Evolutionary conservation across 192 early-diverging fungal species (phyloP), one percentile per base, ranked within the genome.

Genomic region (Linnemannia hyalina): DNA sequence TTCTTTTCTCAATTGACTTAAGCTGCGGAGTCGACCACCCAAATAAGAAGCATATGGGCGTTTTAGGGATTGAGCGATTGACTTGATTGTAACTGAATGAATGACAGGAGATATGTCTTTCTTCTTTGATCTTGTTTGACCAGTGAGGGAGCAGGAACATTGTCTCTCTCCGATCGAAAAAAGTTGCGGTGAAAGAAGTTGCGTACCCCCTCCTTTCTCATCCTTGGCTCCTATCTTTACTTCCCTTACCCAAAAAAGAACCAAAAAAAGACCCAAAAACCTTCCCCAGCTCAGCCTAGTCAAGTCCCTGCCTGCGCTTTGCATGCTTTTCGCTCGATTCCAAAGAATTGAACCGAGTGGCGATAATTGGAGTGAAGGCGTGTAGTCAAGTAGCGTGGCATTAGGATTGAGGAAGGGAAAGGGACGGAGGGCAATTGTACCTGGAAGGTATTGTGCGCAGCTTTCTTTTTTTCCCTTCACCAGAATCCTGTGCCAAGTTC

Each of bases 1-100:
- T 44, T 73, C 32, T 60, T 60, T 65, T 65, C 60, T 65, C 60
- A 32, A 32, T 65, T 65, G 60, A 65, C 16, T 26, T 29, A 65
- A 32, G 35, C 60, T 65, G 60, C 60, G 60, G 29, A 65, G 60
- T 65, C 60, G 10, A 65, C 44, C 10, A 15, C 10, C 8, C 29
- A 60, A 26, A 1, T 0, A 29, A 26, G 26, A 26, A 65, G 26
- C 60, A 65, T 52, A 22, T 52, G 60, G 29, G 60, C 11, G 57
- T 29, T 60, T 60, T 60, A 60, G 57, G 57, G 57, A 60, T 26
- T 6, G 1, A n/a, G 10, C 23, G 29, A 32, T 32, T 65, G 11
- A 29, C 11, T 32, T 32, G 60, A 26, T 11, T 46, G 6, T 20
- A 6, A 60, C n/a, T 3, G 23, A 22, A 26, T 7, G 60, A 32